Evolutionary conservation across 345 rosid genomes (phyloP), one percentile per base, ranked within the genome.

Genomic region (Rhizophora mangle): DNA sequence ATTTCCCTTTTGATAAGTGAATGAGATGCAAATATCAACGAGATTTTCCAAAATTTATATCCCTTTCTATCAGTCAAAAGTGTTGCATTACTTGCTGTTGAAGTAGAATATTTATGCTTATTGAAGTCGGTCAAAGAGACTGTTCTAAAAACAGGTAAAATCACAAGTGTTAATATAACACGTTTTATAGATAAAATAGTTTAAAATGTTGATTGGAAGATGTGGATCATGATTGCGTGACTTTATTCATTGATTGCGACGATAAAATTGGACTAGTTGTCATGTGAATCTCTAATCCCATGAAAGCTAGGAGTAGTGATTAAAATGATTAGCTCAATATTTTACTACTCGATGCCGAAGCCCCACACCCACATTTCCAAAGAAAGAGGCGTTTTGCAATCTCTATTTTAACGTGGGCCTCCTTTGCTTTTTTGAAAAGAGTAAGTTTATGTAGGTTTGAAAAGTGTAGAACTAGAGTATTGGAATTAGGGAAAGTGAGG

Each of bases 301-400:
- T 83, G 69, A 67, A 73, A 77, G 65, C 32, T 60, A 55, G 49
- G 19, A 43, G 18, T 76, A 71, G 85, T 78, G 89, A 75, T 71
- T 71, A 73, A 65, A 78, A 83, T 83, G 85, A 85, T 85, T 83
- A 78, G 82, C 32, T 54, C 59, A 74, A 76, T 81, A 70, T 76
- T 73, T 63, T 66, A 66, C 68, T 11, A 51, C 63, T 62, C 6
- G 6, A 68, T 62, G 67, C 72, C 62, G 51, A 71, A 70, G 11
- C 54, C 47, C 71, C 64, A 56, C 31, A 72, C 63, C 69, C 73
- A 62, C 70, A 79, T 72, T 79, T 81, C 75, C 75, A 6, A 71
- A 76, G 72, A 80, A 68, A 60, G 49, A 13, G 49, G 18, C 49
- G 16, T 13, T 43, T 43, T 13, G 18, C 18, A 43, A 43, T 43